Evolutionary conservation across 2,329 filamentous ascomycete species (phyloP).

Genomic region (Cladosporium sp.): DNA sequence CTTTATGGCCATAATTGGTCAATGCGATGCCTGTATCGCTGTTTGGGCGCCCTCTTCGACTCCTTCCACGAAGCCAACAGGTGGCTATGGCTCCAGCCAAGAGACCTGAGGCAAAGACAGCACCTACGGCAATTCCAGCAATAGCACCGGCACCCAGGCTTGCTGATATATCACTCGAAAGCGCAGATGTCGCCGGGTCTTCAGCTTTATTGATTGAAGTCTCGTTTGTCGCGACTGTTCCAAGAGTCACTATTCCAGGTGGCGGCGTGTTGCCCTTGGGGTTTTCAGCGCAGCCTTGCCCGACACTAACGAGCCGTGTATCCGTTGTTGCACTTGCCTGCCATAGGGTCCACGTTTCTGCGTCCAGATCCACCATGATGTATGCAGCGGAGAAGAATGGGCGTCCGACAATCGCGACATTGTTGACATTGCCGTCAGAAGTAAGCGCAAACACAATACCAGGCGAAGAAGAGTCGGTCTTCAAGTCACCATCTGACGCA

Average conservation of each 20-base stretch:
- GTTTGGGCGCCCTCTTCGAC: neutral
- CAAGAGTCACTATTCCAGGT: neutral
- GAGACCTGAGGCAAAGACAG: neutral
- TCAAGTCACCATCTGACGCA: slow-evolving; percentile 7
- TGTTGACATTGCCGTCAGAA: slow-evolving; percentile 9
- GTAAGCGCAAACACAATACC: slow-evolving; percentile 4
- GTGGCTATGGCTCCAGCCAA: neutral
- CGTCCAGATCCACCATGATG: slow-evolving; percentile 15
- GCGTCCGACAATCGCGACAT: slow-evolving; percentile 12
- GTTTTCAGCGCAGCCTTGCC: slow-evolving; percentile 9
- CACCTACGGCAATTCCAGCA: neutral
- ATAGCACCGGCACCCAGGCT: neutral
- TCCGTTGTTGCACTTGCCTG: slow-evolving; percentile 14
- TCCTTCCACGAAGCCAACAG: neutral
- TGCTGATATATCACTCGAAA: neutral
- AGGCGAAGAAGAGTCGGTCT: slow-evolving; percentile 9
- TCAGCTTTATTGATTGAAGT: neutral
- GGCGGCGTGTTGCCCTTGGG: slow-evolving; percentile 2
- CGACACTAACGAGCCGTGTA: slow-evolving; percentile 10
- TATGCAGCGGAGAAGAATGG: slow-evolving; percentile 17
- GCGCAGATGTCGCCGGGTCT: neutral
- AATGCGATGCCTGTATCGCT: neutral
- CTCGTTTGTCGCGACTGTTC: neutral
- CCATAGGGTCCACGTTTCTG: slow-evolving; percentile 15
- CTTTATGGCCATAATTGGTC: neutral